Percentiles rank a stretch among this genome's conserved stretches.
Evolutionary conservation across 2,329 filamentous ascomycete species (phyloP).

Genomic region (Talaromyces funiculosus): DNA sequence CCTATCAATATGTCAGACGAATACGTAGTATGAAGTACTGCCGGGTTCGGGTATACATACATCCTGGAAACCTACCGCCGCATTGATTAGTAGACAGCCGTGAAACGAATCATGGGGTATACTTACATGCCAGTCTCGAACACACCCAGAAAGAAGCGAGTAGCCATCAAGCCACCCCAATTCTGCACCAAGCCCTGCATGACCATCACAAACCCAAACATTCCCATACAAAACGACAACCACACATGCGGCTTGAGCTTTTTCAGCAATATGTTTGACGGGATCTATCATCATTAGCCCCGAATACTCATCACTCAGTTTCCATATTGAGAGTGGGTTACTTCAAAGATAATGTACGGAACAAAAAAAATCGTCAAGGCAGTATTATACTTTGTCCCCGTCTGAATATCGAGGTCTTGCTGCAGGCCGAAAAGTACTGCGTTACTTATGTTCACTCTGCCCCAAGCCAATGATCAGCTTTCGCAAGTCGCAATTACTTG

Average conservation of each 20-base stretch:
- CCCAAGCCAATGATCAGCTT: constrained; percentile 11
- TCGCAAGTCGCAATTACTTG: background rate
- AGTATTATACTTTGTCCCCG: constrained; percentile 61
- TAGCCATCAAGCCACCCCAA: constrained; percentile 70
- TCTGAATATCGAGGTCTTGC: constrained; percentile 54
- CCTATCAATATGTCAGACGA: constrained; percentile 19
- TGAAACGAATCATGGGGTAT: background rate
- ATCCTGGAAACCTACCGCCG: constrained; percentile 50
- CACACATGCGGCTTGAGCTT: constrained; percentile 61
- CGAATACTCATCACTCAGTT: background rate
- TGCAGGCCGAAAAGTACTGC: constrained; percentile 62
- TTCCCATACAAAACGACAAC: constrained; percentile 77
- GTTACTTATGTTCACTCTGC: constrained; percentile 72
- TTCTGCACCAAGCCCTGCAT: constrained; percentile 62
- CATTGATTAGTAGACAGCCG: background rate
- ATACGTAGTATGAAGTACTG: background rate
- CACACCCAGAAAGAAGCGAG: constrained; percentile 78
- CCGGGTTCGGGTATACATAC: constrained; percentile 35
- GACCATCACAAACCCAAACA: constrained; percentile 70
- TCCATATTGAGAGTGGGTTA: background rate
- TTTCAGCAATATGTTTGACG: constrained; percentile 68
- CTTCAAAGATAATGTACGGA: constrained; percentile 58
- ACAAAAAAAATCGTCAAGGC: constrained; percentile 77
- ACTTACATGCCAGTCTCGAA: constrained; percentile 62
- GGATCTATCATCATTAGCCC: constrained; percentile 51